Conservation (phyloP, 1,284 basidiomycete species). For the Trametes pubescens region DNA sequence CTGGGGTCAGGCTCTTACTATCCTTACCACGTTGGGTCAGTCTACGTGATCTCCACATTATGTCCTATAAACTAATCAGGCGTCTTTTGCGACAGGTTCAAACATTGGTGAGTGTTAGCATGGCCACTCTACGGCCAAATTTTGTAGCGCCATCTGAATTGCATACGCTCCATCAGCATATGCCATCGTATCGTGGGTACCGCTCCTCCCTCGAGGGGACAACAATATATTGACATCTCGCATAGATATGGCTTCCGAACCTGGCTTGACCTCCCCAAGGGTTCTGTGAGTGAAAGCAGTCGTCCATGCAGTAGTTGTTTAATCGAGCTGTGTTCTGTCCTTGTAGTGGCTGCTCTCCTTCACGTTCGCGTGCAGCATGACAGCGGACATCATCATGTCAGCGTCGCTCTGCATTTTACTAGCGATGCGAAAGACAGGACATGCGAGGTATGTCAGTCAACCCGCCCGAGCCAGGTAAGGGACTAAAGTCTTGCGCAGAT, state of each 20-base stretch:
- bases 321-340: no score
- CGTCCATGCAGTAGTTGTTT: not conserved
- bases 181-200: not conserved
- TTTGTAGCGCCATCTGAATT: no score
- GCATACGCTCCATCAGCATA: no score
- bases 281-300: not conserved
- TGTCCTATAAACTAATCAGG: not conserved
- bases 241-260: not conserved
- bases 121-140: no score
- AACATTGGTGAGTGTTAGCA: not conserved
- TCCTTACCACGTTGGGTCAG: not conserved
- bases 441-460: not conserved
- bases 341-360: conserved; percentile 5
- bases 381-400: conserved; percentile 4
- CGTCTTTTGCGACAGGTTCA: not conserved
- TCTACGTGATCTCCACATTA: not conserved
- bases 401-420: not conserved
- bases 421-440: not conserved
- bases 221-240: not conserved
- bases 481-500: not conserved
- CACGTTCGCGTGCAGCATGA: conserved; percentile 1
- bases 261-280: conserved; percentile 2
- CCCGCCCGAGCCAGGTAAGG: not conserved
- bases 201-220: not conserved
- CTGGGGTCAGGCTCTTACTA: not conserved